A percentile compares a stretch with the other conserved stretches of the same genome.
phyloP scores from a whole-genome alignment of 2,329 filamentous ascomycete genomes.

The Penicillium sp. region DNA sequence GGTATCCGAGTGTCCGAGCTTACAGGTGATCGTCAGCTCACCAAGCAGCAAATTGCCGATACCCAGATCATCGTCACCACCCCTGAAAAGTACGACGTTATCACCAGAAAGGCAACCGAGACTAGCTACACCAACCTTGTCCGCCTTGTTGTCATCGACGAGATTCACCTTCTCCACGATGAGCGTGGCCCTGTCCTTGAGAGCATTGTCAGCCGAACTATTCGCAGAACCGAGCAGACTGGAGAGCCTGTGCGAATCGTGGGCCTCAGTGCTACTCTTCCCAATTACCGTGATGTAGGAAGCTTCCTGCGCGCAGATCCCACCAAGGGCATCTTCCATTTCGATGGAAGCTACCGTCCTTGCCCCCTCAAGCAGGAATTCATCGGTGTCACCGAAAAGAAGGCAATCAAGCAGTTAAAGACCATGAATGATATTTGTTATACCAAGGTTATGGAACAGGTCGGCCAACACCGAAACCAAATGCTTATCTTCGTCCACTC shows the following conservation, averaged over 20 bases:
- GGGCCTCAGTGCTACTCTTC: slow-evolving; percentile 89
- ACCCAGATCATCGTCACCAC: slow-evolving; percentile 98
- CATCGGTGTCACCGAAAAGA: slow-evolving; percentile 94
- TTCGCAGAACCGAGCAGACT: slow-evolving; percentile 89
- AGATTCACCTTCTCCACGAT: slow-evolving; percentile 96
- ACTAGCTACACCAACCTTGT: slow-evolving; percentile 97
- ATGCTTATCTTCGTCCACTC: slow-evolving; percentile 99
- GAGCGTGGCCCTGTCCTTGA: slow-evolving; percentile 95
- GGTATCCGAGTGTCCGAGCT: slow-evolving; percentile 93
- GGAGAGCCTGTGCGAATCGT: slow-evolving; percentile 89
- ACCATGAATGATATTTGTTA: slow-evolving; percentile 99
- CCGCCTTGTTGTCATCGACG: slow-evolving; percentile 91
- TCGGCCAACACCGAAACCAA: slow-evolving; percentile 87
- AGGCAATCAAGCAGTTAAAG: slow-evolving; percentile 97
- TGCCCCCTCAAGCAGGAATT: slow-evolving; percentile 96
- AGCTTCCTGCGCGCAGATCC: slow-evolving; percentile 90
- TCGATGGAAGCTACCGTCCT: slow-evolving; percentile 88
- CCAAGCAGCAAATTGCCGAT: slow-evolving; percentile 96
- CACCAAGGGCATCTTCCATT: slow-evolving; percentile 86
- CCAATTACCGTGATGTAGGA: slow-evolving; percentile 94
- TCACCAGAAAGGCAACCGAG: slow-evolving; percentile 95
- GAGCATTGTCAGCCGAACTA: slow-evolving; percentile 92
- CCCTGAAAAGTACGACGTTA: slow-evolving; percentile 98
- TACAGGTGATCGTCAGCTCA: slow-evolving; percentile 95
- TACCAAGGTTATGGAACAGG: slow-evolving; percentile 94